These are phyloP conservation scores for Linnemannia exigua DNA, from an alignment of 192 early-diverging fungal species.

Conservation along the genomic window DNA sequence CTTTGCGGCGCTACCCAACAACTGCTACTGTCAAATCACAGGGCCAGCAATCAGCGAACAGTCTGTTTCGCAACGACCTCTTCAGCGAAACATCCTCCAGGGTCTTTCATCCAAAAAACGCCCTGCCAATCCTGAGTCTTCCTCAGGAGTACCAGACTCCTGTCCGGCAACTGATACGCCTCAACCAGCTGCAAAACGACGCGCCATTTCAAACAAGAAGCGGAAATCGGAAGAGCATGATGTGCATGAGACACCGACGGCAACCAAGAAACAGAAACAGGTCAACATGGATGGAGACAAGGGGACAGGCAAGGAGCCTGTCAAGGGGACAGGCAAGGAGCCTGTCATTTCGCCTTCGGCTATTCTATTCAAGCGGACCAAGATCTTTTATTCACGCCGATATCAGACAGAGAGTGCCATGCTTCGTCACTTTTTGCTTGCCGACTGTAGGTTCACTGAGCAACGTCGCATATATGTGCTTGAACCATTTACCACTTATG, in stretches of 20 bases:
- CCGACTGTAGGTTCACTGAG: slow-evolving; percentile 13
- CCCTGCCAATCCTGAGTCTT: background rate
- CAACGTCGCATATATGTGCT: no score
- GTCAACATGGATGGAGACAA: background rate
- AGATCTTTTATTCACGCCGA: slow-evolving; percentile 28
- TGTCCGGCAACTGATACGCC: background rate
- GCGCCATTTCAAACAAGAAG: background rate
- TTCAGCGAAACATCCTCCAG: slow-evolving; percentile 6
- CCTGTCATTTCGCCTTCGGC: background rate
- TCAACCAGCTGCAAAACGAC: background rate
- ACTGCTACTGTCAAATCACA: slow-evolving; percentile 58
- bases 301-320: no score
- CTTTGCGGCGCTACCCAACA: slow-evolving; percentile 50
- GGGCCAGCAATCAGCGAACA: slow-evolving; percentile 39
- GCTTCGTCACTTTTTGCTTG: slow-evolving; percentile 24
- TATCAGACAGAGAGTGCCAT: slow-evolving; percentile 23
- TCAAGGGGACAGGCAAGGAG: background rate
- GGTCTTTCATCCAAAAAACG: slow-evolving; percentile 24
- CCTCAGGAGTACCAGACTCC: background rate
- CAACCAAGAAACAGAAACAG: background rate
- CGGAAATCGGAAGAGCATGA: background rate
- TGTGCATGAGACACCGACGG: background rate
- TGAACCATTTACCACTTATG: background rate
- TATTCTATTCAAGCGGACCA: slow-evolving; percentile 28
- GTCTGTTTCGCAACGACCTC: background rate